Evolutionary conservation across 352 stramenopile species (phyloP).

Genomic region (Nannochloropsis limnetica): DNA sequence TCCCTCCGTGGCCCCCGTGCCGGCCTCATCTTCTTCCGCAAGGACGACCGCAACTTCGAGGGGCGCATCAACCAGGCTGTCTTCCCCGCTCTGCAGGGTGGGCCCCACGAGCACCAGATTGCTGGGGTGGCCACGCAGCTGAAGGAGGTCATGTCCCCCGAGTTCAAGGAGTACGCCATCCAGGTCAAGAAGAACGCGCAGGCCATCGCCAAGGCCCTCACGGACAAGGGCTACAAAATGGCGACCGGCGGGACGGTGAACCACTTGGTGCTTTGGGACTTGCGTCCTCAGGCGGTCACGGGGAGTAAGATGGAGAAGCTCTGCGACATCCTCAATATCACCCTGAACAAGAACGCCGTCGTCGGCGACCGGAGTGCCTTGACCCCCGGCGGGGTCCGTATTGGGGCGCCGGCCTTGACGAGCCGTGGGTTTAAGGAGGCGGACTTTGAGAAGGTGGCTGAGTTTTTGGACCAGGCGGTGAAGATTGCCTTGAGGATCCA

Average conservation of each 20-base stretch:
- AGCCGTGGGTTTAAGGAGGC: constrained; percentile 89
- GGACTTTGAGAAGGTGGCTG: constrained; percentile 87
- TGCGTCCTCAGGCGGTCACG: constrained; percentile 83
- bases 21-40: constrained; percentile 98
- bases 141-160: constrained; percentile 86
- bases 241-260: constrained; percentile 97
- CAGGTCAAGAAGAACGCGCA: constrained; percentile 86
- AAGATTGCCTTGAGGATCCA: constrained; percentile 86
- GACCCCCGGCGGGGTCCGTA: constrained; percentile 82
- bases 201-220: constrained; percentile 76
- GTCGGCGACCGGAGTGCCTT: constrained; percentile 86
- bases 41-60: constrained; percentile 77
- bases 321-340: constrained; percentile 92
- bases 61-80: constrained; percentile 93
- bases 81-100: constrained; percentile 94
- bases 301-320: constrained; percentile 98
- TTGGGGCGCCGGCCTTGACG: constrained; percentile 90
- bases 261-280: constrained; percentile 96
- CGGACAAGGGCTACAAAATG: constrained; percentile 80
- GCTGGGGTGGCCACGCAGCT: constrained; percentile 94
- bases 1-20: constrained; percentile 87
- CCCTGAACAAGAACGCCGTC: constrained; percentile 99
- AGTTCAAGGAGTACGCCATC: constrained; percentile 89
- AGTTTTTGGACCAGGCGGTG: constrained; percentile 86
- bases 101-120: constrained; percentile 95